Conservation (phyloP, 768 basidiomycete species). For the Cubamyces sp. region DNA sequence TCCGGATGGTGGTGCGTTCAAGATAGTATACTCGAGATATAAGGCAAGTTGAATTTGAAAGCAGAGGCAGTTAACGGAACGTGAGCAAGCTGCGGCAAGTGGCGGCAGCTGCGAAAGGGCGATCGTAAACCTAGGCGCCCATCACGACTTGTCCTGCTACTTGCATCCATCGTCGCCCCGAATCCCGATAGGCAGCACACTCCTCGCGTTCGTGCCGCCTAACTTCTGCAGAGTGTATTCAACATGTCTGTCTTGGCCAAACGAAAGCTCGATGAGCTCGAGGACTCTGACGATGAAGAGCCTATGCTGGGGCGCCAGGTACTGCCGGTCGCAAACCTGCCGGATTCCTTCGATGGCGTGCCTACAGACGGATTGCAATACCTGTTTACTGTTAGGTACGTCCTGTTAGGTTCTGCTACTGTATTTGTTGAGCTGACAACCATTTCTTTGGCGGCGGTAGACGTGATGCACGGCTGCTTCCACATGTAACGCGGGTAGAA, state of each 20-base stretch:
- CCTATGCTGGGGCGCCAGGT: slow-evolving; percentile 67
- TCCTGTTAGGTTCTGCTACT: slow-evolving; percentile 9
- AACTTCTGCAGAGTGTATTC: neutral
- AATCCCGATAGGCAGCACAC: neutral
- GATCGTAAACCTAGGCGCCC: neutral
- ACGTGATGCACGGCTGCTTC: slow-evolving; percentile 70
- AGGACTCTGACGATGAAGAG: slow-evolving; percentile 66
- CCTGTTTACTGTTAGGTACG: slow-evolving; percentile 79
- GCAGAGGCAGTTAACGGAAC: neutral
- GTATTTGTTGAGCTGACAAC: slow-evolving; percentile 9
- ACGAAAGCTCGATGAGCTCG: slow-evolving; percentile 56
- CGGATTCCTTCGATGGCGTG: slow-evolving; percentile 63
- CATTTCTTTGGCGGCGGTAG: slow-evolving; percentile 42
- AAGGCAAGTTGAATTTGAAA: neutral
- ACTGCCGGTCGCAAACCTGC: slow-evolving; percentile 80
- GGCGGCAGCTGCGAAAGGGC: neutral
- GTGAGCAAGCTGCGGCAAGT: neutral
- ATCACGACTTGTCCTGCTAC: neutral
- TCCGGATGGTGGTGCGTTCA: neutral
- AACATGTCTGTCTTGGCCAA: slow-evolving; percentile 40
- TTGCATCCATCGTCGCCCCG: neutral
- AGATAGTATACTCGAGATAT: too few relatives aligned
- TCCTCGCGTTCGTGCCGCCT: neutral
- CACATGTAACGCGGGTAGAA: slow-evolving; percentile 61
- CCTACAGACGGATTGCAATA: slow-evolving; percentile 80